Evolutionary conservation across 2,329 filamentous ascomycete genomes (phyloP).

Genomic region (Colletotrichum sp.): DNA sequence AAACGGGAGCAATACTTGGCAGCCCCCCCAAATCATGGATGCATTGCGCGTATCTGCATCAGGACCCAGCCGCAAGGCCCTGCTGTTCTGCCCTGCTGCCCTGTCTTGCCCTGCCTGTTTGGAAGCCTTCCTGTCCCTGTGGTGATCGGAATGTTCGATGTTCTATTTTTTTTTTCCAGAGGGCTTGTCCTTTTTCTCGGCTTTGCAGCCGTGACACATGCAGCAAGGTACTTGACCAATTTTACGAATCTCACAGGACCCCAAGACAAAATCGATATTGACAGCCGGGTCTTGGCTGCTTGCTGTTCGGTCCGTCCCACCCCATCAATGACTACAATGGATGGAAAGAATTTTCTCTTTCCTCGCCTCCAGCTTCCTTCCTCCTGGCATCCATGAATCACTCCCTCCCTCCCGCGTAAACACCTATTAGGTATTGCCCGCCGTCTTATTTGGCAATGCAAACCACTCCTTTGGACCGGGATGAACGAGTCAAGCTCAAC

Average conservation of each 20-base stretch:
- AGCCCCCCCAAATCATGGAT: conserved; percentile 3
- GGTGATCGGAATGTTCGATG: conserved; percentile 20
- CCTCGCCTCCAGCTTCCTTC: background rate
- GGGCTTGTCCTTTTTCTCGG: conserved; percentile 1
- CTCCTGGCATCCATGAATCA: background rate
- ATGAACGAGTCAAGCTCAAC: conserved; percentile 12
- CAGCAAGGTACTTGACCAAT: background rate
- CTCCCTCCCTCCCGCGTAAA: background rate
- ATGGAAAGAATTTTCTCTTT: background rate
- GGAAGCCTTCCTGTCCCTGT: conserved; percentile 14
- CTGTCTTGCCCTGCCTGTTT: background rate
- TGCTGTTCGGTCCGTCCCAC: background rate
- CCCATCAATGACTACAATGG: background rate
- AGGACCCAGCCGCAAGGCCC: conserved; percentile 2
- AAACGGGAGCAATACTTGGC: conserved; percentile 3
- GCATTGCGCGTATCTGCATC: conserved; percentile 20
- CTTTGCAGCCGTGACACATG: conserved; percentile 12
- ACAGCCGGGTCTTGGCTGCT: background rate
- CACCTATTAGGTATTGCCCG: background rate
- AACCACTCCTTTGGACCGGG: background rate
- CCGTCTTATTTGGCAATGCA: conserved; percentile 1
- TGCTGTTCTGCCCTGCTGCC: background rate
- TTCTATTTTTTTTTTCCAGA: background rate
- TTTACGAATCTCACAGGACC: background rate
- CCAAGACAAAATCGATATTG: background rate